Evolutionary conservation across 2,329 filamentous ascomycete species (phyloP), one percentile per base, ranked within the genome.

Genomic region (Graphilbum sp.): DNA sequence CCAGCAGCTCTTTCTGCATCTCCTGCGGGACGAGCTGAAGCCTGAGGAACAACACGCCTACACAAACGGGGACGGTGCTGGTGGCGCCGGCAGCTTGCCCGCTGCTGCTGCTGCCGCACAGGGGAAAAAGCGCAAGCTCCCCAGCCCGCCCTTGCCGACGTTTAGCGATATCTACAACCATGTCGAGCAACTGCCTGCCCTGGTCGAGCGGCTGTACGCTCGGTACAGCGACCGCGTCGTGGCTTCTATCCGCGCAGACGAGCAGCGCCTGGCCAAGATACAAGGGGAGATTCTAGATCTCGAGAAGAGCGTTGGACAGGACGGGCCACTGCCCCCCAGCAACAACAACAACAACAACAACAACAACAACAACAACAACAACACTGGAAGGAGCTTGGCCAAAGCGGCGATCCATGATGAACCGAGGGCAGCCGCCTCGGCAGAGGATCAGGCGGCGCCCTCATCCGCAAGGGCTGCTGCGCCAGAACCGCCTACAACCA

Each of bases 121-220:
- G 41, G 32, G 35, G 7, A 76, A 70, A 55, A 90, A 87, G 62
- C 73, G 82, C 49, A 92, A 88, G 61, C 66, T 80, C 29, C 67
- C 72, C 23, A 75, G 67, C 42, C 74, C 80, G 9, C 64, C 69
- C 34, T 53, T 76, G 41, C 72, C 76, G 12, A 73, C 72, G 1
- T 60, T 85, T 21, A 67, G 72, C 45, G 80, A 87, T 45, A 73
- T 73, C 4, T 64, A 69, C 39, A 66, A 76, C 45, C 73, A 85
- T 54, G 56, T 69, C 21, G 72, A 79, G 36, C 73, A 79, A 45
- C 64, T 92, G 2, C 80, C 81, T 1, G 61, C 67, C 21, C 60
- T 94, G 33, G 70, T 92, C 35, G 66, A 78, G 41, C 74, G 78
- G 45, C 65, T 94, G 2, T 92, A 90, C 52, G 67, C 71, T 12